These are phyloP conservation scores for Sporothrix schenckii DNA, from an alignment of 2,329 filamentous ascomycete genomes.

Conservation along the genomic window DNA sequence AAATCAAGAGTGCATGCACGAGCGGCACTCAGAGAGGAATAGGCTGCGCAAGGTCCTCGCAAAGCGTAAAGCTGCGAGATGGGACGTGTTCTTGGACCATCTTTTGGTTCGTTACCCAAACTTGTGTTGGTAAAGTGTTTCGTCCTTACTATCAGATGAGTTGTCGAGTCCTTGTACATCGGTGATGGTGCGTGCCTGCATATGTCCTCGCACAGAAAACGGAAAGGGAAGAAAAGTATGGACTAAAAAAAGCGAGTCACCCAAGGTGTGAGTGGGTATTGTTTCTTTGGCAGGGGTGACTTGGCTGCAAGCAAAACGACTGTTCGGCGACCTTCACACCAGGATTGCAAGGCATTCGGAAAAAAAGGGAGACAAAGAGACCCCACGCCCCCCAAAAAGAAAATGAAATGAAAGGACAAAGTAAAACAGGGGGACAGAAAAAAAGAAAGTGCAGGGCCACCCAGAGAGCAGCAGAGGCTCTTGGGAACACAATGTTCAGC, in stretches of 20 bases:
- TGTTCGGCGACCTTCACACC: conserved; percentile 28
- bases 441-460: too few relatives aligned
- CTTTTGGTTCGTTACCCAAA: neutral
- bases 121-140: neutral
- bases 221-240: too few relatives aligned
- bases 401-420: too few relatives aligned
- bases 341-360: neutral
- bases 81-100: neutral
- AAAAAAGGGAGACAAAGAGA: conserved; percentile 1
- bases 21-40: neutral
- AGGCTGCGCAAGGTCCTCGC: neutral
- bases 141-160: neutral
- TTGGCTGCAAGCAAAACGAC: neutral
- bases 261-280: conserved; percentile 31
- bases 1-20: conserved; percentile 5
- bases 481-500: too few relatives aligned
- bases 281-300: conserved; percentile 14
- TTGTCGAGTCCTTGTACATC: neutral
- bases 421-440: too few relatives aligned
- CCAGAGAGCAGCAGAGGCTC: too few relatives aligned
- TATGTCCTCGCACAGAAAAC: neutral
- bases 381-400: neutral
- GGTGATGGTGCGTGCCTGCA: conserved; percentile 8
- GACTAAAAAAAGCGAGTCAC: neutral
- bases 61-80: neutral